Percentiles rank a stretch among this genome's conserved stretches.
These are phyloP conservation scores for Sextonia rubra DNA, from an alignment of 164 flowering plant genomes.

Conservation along the genomic window DNA sequence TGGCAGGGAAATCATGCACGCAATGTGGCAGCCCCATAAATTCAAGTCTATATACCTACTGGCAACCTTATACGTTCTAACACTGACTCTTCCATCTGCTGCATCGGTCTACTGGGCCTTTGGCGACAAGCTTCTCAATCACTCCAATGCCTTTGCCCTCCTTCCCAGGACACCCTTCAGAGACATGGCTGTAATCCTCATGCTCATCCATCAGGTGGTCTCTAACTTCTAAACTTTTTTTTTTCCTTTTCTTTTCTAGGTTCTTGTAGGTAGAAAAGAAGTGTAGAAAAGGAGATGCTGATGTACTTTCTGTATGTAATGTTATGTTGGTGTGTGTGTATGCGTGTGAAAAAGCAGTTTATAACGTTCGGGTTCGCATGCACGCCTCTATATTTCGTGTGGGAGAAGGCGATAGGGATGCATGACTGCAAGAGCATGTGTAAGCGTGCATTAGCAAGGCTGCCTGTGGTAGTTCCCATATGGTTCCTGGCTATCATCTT, in stretches of 20 bases:
- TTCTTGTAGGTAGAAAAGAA: background rate
- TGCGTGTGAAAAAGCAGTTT: conserved; percentile 43
- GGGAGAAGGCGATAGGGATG: conserved; percentile 98
- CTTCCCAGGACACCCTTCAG: conserved; percentile 68
- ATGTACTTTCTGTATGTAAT: no score
- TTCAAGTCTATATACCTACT: conserved; percentile 83
- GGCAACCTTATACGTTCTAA: conserved; percentile 82
- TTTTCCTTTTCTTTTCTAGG: background rate
- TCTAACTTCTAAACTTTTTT: background rate
- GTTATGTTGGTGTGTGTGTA: background rate
- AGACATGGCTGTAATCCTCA: conserved; percentile 79
- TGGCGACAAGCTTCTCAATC: conserved; percentile 86
- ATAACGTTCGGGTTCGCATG: conserved; percentile 97
- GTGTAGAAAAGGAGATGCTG: background rate
- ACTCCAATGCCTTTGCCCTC: conserved; percentile 91
- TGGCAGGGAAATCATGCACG: conserved; percentile 94
- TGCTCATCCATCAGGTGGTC: conserved; percentile 91
- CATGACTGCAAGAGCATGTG: conserved; percentile 90
- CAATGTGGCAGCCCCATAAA: conserved; percentile 98
- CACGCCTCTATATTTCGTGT: conserved; percentile 93
- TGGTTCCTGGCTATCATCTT: conserved; percentile 96
- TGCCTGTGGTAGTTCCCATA: conserved; percentile 96
- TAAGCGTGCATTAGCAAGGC: conserved; percentile 80
- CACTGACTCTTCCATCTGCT: conserved; percentile 89
- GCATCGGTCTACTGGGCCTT: conserved; percentile 91